Evolutionary conservation across 257 asterid genomes (phyloP).

Genomic region (Nicotiana sylvestris): DNA sequence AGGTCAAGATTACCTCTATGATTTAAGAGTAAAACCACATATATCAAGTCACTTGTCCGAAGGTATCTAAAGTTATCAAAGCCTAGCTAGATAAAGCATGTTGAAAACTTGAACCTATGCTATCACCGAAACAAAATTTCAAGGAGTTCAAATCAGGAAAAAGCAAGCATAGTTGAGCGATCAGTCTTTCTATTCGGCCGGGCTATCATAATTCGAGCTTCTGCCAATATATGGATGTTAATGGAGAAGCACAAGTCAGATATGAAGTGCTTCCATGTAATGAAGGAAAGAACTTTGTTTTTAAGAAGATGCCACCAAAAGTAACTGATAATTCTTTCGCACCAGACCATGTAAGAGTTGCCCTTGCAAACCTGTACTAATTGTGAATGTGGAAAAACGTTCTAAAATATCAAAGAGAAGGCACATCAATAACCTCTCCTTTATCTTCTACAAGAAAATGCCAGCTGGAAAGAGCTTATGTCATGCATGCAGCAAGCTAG

Average conservation of each 20-base stretch:
- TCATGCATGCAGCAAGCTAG: too few relatives aligned
- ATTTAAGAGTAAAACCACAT: background rate
- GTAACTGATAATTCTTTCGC: too few relatives aligned
- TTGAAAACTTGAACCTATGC: background rate
- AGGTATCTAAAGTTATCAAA: background rate
- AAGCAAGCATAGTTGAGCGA: background rate
- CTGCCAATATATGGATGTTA: background rate
- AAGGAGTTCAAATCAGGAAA: background rate
- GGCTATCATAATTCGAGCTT: background rate
- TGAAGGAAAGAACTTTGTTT: background rate
- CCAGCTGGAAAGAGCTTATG: too few relatives aligned
- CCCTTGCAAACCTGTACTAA: too few relatives aligned
- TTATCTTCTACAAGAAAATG: too few relatives aligned
- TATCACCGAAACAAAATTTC: background rate
- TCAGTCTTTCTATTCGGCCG: background rate
- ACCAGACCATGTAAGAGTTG: too few relatives aligned
- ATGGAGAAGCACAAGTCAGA: background rate
- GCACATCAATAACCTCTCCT: too few relatives aligned
- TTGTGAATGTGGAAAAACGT: too few relatives aligned
- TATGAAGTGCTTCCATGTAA: background rate
- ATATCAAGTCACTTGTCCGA: background rate
- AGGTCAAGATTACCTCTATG: background rate
- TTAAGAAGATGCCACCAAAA: background rate
- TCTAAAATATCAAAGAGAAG: too few relatives aligned
- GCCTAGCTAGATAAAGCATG: background rate